These are phyloP conservation scores for Elymus sibiricus DNA, from an alignment of 176 grass and related monocot species.

Conservation along the genomic window DNA sequence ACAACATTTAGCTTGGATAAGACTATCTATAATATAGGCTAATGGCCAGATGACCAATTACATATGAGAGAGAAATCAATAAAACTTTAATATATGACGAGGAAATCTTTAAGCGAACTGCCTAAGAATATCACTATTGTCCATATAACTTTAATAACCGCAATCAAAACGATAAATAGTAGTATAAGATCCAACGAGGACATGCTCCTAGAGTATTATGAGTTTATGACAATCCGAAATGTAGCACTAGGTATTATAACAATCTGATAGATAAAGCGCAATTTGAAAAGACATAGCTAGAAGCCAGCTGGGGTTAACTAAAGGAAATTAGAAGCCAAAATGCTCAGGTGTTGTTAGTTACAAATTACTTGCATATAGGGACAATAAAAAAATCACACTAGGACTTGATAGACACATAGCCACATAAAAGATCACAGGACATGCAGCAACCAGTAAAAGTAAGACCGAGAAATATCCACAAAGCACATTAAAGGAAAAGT, in stretches of 20 bases:
- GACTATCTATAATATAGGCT: background rate
- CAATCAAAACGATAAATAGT: background rate
- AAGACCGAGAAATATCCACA: too few species aligned
- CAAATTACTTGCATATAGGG: too few species aligned
- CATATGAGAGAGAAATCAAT: background rate
- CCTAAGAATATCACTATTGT: background rate
- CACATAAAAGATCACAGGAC: too few species aligned
- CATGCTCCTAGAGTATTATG: background rate
- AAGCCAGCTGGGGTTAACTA: too few species aligned
- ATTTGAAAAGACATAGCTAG: too few species aligned
- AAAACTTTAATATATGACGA: background rate
- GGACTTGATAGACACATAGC: too few species aligned
- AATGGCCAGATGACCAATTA: background rate
- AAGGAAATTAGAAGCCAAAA: too few species aligned
- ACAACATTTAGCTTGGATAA: background rate
- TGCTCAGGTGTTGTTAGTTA: too few species aligned
- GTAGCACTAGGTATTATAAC: background rate
- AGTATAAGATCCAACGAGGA: background rate
- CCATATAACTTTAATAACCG: background rate
- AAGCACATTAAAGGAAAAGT: too few species aligned
- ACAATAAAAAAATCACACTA: too few species aligned
- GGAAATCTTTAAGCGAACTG: background rate
- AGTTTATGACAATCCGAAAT: background rate
- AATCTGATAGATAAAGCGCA: too few species aligned
- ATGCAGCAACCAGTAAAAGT: too few species aligned